Percentiles rank a stretch among this genome's conserved stretches.
phyloP scores from a whole-genome alignment of 176 grass and related monocot genomes.

The Lolium rigidum region DNA sequence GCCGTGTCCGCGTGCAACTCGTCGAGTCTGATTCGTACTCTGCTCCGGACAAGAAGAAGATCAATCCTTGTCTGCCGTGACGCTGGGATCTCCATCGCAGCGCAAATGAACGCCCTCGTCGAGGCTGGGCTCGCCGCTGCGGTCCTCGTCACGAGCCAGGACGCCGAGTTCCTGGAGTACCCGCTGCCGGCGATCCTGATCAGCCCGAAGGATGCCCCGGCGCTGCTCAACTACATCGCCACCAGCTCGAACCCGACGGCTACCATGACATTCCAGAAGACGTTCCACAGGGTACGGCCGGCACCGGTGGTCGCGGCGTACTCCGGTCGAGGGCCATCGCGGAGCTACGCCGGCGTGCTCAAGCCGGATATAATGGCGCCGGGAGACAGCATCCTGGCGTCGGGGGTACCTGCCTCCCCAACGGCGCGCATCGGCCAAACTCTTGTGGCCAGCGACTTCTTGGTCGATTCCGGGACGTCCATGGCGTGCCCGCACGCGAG shows the following conservation, averaged over 20 bases:
- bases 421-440: too few species aligned
- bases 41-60: not conserved
- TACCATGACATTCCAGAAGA: conserved; percentile 39
- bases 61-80: too few species aligned
- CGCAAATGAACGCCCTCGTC: too few species aligned
- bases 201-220: conserved; percentile 30
- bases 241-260: conserved; percentile 33
- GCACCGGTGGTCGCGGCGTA: conserved; percentile 37
- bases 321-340: conserved; percentile 43
- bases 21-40: not conserved
- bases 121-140: too few species aligned
- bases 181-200: conserved; percentile 45
- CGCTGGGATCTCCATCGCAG: too few species aligned
- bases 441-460: too few species aligned
- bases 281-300: conserved; percentile 5
- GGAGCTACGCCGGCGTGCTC: conserved; percentile 22
- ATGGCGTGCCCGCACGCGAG: conserved; percentile 98
- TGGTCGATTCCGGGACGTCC: too few species aligned
- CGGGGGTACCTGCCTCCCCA: not conserved
- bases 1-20: conserved; percentile 20
- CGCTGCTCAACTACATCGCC: conserved; percentile 37
- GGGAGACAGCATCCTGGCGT: conserved; percentile 42
- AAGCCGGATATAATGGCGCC: conserved; percentile 60
- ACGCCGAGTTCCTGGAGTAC: too few species aligned
- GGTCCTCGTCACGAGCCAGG: not conserved